Percentiles rank a stretch among this genome's conserved stretches.
Evolutionary conservation across 1,284 basidiomycete genomes (phyloP).

Genomic region (Afroboletus lepidellus): DNA sequence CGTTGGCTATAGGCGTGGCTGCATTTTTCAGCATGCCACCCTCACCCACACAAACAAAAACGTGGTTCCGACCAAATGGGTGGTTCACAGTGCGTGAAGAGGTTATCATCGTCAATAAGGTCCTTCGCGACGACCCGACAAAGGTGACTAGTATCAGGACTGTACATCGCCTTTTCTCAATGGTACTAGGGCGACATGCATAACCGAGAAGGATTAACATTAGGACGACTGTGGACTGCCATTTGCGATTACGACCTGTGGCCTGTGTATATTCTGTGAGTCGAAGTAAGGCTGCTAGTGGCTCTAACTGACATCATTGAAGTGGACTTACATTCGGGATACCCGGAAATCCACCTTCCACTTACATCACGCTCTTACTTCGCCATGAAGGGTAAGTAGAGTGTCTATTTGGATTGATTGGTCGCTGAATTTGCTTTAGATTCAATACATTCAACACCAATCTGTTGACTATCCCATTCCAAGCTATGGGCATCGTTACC

Average conservation of each 20-base stretch:
- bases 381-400: conserved; percentile 47
- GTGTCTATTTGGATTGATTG: not conserved
- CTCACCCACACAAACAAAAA: conserved; percentile 64
- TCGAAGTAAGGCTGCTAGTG: not conserved
- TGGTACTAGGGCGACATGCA: conserved; percentile 62
- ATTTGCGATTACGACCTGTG: no score
- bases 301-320: not conserved
- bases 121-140: conserved; percentile 70
- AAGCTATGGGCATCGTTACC: conserved; percentile 41
- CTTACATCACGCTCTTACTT: conserved; percentile 63
- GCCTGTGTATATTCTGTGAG: conserved; percentile 59
- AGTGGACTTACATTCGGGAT: conserved; percentile 49
- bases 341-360: conserved; percentile 46
- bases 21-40: conserved; percentile 72
- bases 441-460: conserved; percentile 63
- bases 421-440: conserved; percentile 27
- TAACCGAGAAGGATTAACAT: conserved; percentile 66
- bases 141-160: conserved; percentile 39
- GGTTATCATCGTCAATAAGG: conserved; percentile 50
- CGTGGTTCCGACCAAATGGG: conserved; percentile 65
- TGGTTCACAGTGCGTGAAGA: conserved; percentile 66
- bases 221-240: conserved; percentile 53
- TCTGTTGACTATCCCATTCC: conserved; percentile 58
- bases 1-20: conserved; percentile 54
- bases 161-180: not conserved